A percentile compares a stretch with the other conserved stretches of the same genome.
Evolutionary conservation across 345 rosid species (phyloP).

Genomic region (Trapa bicornis): DNA sequence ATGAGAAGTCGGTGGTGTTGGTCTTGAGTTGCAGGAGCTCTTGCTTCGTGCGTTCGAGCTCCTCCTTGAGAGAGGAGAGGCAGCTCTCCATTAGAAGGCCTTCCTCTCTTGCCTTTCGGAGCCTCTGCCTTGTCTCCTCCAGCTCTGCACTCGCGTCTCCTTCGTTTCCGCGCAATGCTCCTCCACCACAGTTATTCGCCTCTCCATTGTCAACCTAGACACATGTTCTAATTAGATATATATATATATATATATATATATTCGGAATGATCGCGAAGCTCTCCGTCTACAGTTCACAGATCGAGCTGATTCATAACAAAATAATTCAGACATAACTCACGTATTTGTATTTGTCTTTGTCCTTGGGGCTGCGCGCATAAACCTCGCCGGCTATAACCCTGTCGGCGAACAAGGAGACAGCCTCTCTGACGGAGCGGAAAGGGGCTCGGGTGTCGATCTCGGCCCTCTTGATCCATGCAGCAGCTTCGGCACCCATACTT

Average conservation of each 20-base stretch:
- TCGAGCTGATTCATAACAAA: not conserved
- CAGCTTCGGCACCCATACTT: not conserved
- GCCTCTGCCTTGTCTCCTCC: constrained; percentile 62
- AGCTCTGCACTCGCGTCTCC: constrained; percentile 41
- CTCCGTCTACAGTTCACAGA: too few relatives aligned
- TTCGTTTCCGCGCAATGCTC: not conserved
- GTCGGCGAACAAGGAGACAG: constrained; percentile 15
- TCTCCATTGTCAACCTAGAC: constrained; percentile 1
- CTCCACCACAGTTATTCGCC: constrained; percentile 10
- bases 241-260: too few relatives aligned
- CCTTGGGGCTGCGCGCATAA: constrained; percentile 2
- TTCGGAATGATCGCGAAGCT: too few relatives aligned
- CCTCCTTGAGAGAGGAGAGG: constrained; percentile 50
- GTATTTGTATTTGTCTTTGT: not conserved
- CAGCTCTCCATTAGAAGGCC: constrained; percentile 39
- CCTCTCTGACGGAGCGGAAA: constrained; percentile 18
- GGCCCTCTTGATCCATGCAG: constrained; percentile 6
- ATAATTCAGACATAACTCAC: constrained; percentile 3
- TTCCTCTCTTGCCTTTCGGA: constrained; percentile 59
- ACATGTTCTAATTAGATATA: not conserved
- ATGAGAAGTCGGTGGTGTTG: not conserved
- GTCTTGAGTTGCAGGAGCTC: constrained; percentile 45
- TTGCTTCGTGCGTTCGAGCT: constrained; percentile 60
- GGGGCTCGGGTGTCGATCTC: constrained; percentile 16
- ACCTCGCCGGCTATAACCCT: constrained; percentile 12